Conservation (phyloP, 2,329 filamentous ascomycete genomes). For the Penicillium rolfsii region DNA sequence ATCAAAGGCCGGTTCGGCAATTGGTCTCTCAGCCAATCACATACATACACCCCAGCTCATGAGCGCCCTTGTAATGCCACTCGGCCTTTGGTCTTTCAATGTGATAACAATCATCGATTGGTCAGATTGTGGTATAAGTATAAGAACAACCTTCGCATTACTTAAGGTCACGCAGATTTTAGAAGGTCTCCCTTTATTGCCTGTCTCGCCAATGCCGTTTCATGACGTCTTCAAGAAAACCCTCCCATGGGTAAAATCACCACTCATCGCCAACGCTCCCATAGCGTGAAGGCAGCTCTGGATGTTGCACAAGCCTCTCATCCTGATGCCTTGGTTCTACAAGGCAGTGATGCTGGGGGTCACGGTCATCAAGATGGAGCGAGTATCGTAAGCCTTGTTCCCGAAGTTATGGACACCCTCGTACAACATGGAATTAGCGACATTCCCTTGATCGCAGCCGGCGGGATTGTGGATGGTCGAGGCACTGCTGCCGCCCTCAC, state of each 20-base stretch:
- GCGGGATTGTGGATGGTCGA: conserved; percentile 55
- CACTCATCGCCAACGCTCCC: conserved; percentile 22
- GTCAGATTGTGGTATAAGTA: background rate
- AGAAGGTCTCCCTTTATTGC: background rate
- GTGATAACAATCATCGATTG: background rate
- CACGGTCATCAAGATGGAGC: conserved; percentile 17
- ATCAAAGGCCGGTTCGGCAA: conserved; percentile 3
- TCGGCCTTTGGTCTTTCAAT: background rate
- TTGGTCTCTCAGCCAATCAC: background rate
- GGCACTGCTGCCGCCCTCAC: conserved; percentile 52
- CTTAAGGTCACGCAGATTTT: too few relatives aligned
- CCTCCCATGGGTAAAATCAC: conserved; percentile 21
- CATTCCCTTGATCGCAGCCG: conserved; percentile 53
- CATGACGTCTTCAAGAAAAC: background rate
- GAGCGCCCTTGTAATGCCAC: background rate
- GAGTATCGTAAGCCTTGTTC: conserved; percentile 16
- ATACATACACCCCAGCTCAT: background rate
- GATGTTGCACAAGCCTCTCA: conserved; percentile 14
- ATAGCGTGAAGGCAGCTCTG: conserved; percentile 20
- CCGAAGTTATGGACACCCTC: conserved; percentile 11
- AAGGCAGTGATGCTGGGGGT: conserved; percentile 23
- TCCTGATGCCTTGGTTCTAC: conserved; percentile 23
- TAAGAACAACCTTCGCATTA: background rate
- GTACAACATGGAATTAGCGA: conserved; percentile 13
- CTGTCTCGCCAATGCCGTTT: background rate